Evolutionary conservation across 1,139 yeast genomes (phyloP).

Genomic region (Williopsis jadinii): DNA sequence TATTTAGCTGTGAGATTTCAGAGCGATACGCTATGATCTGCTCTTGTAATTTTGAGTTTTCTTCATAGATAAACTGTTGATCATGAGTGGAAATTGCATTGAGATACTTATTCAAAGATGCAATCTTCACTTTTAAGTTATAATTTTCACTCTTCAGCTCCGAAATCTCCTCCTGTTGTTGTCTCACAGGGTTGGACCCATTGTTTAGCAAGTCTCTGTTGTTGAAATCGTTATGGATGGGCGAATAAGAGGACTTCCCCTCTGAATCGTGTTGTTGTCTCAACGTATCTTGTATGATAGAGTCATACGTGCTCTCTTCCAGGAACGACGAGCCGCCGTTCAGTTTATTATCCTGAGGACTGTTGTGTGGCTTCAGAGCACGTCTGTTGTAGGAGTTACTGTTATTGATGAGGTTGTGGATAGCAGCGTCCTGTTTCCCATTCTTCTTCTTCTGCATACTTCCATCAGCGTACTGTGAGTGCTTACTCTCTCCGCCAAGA

Average conservation of each 20-base stretch:
- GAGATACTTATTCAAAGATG: constrained; percentile 44
- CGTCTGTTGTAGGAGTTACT: background rate
- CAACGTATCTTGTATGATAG: constrained; percentile 6
- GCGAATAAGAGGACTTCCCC: constrained; percentile 11
- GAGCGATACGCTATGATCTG: constrained; percentile 18
- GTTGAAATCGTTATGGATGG: constrained; percentile 12
- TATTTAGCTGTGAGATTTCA: constrained; percentile 9
- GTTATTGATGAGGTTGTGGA: constrained; percentile 6
- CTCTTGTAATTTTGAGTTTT: constrained; percentile 23
- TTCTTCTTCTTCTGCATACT: background rate
- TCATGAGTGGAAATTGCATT: constrained; percentile 24
- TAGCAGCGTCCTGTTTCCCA: background rate
- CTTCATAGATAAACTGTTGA: constrained; percentile 20
- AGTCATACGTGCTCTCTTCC: constrained; percentile 19
- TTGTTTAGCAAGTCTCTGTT: constrained; percentile 22
- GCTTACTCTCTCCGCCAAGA: constrained; percentile 1
- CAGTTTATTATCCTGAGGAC: constrained; percentile 16
- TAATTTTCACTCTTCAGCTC: constrained; percentile 54
- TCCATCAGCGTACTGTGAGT: background rate
- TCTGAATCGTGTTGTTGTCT: constrained; percentile 7
- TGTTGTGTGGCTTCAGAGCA: constrained; percentile 11
- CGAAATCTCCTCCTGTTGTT: constrained; percentile 45
- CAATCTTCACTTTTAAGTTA: constrained; percentile 51
- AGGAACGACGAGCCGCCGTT: constrained; percentile 23
- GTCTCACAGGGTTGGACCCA: constrained; percentile 43